Evolutionary conservation across 225 moss, liverwort and hornwort species (phyloP).

Genomic region (Bryoerythrophyllum caledonicum): DNA sequence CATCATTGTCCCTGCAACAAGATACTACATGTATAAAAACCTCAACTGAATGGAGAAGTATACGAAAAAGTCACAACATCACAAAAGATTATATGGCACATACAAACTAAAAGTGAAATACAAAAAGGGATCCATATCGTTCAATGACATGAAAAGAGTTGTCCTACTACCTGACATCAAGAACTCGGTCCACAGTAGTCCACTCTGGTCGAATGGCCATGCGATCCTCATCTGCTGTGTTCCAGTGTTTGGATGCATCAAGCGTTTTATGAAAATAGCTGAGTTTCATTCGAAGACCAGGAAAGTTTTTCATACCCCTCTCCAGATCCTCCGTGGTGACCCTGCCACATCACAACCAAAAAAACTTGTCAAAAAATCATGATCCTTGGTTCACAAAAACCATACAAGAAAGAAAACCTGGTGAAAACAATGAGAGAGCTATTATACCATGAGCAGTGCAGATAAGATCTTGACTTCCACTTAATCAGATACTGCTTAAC

Average conservation of each 20-base stretch:
- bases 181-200: constrained; percentile 87
- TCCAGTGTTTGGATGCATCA: constrained; percentile 63
- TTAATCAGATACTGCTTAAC: constrained; percentile 79
- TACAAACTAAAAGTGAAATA: too few species aligned
- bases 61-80: constrained; percentile 5
- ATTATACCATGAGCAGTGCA: constrained; percentile 78
- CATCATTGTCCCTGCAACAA: constrained; percentile 61
- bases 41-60: background rate
- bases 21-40: background rate
- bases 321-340: constrained; percentile 69
- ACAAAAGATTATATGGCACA: background rate
- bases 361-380: background rate
- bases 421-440: background rate
- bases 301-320: constrained; percentile 71
- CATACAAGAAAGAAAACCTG: background rate
- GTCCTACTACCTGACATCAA: constrained; percentile 56
- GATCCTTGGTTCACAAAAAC: background rate
- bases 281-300: constrained; percentile 73
- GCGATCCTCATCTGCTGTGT: constrained; percentile 81
- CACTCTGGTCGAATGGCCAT: constrained; percentile 75
- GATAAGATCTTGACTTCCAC: constrained; percentile 83
- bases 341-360: constrained; percentile 33
- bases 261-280: constrained; percentile 69
- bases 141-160: background rate
- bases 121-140: background rate